phyloP scores from a whole-genome alignment of 1,284 basidiomycete species.

The Naganishia albida region DNA sequence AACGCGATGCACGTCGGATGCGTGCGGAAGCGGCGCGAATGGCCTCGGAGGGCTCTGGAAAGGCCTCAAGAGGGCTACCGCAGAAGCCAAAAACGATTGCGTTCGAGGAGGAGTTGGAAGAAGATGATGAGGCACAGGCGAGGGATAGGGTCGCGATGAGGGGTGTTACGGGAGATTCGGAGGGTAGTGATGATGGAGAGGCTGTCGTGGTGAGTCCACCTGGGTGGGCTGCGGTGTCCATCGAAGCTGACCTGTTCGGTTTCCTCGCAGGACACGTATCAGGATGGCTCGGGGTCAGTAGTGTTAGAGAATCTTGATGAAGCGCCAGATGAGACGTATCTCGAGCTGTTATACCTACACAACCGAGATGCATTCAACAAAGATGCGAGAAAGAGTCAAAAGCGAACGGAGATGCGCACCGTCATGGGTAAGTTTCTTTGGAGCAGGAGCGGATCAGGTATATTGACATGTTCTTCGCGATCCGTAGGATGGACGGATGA shows the following conservation, averaged over 20 bases:
- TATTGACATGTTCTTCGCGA: not conserved
- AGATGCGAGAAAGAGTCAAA: constrained; percentile 68
- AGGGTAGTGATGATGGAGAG: constrained; percentile 41
- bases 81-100: constrained; percentile 48
- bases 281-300: constrained; percentile 34
- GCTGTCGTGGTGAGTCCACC: constrained; percentile 4
- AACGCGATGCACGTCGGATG: constrained; percentile 31
- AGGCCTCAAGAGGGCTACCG: constrained; percentile 35
- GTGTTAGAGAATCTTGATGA: constrained; percentile 32
- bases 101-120: constrained; percentile 61
- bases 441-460: not conserved
- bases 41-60: constrained; percentile 36
- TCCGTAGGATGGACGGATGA: constrained; percentile 67
- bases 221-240: not conserved
- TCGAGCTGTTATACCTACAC: constrained; percentile 73
- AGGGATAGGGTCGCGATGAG: constrained; percentile 28
- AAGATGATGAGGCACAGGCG: constrained; percentile 55
- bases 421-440: constrained; percentile 60
- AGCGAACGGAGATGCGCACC: constrained; percentile 64
- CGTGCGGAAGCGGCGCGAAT: constrained; percentile 26
- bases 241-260: not conserved
- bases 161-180: constrained; percentile 36
- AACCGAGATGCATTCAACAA: constrained; percentile 73
- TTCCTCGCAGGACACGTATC: constrained; percentile 25
- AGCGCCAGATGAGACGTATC: constrained; percentile 59